Percentiles rank a stretch among this genome's conserved stretches.
Conservation (phyloP, 1,284 basidiomycete genomes). For the Macrocybe sp. region DNA sequence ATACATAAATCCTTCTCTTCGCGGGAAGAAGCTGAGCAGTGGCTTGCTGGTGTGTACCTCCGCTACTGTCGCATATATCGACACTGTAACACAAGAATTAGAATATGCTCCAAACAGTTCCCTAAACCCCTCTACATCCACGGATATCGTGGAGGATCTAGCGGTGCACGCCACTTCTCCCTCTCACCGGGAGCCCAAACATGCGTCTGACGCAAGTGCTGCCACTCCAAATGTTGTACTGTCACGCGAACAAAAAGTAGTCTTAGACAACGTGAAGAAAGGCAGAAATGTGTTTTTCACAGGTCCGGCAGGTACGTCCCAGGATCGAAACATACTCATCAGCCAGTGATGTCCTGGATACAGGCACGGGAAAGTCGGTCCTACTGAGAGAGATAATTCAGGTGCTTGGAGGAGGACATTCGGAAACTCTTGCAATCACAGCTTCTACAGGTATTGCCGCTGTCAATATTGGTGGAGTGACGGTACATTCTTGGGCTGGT, state of each 20-base stretch:
- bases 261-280: constrained; percentile 27
- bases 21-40: neutral
- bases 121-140: neutral
- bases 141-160: neutral
- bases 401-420: constrained; percentile 37
- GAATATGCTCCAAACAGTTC: neutral
- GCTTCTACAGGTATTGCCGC: constrained; percentile 92
- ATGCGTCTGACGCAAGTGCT: too few species aligned
- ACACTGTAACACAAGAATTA: neutral
- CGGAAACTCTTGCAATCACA: constrained; percentile 74
- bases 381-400: constrained; percentile 82
- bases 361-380: constrained; percentile 92
- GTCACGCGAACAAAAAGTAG: constrained; percentile 30
- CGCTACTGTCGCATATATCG: too few species aligned
- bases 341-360: neutral
- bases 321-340: neutral
- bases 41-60: constrained; percentile 1
- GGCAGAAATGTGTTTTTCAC: constrained; percentile 65
- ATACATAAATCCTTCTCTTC: constrained; percentile 1
- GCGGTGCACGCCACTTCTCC: too few species aligned
- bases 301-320: constrained; percentile 64
- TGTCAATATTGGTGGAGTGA: constrained; percentile 85
- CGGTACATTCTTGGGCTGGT: constrained; percentile 88
- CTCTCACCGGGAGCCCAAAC: too few species aligned
- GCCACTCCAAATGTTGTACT: constrained; percentile 10